A percentile compares a stretch with the other conserved stretches of the same genome.
Conservation (phyloP, 331 rosid genomes). For the Spiraea crenata region DNA sequence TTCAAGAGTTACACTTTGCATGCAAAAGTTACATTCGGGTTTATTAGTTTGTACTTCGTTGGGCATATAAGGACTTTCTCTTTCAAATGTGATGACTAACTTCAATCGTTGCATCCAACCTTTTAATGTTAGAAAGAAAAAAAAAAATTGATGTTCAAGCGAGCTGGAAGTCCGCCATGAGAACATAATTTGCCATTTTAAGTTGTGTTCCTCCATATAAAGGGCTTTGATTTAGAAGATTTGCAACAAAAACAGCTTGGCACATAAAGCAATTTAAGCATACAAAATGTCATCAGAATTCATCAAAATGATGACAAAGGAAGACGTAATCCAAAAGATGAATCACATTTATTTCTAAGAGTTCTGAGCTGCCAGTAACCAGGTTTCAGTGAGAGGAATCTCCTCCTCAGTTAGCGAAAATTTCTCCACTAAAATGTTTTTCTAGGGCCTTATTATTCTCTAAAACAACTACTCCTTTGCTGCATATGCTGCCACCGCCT, state of each 20-base stretch:
- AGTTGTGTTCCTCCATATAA: too few species aligned
- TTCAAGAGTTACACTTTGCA: too few species aligned
- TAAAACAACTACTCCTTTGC: conserved; percentile 14
- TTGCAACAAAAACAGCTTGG: neutral
- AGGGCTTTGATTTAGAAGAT: too few species aligned
- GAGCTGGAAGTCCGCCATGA: too few species aligned
- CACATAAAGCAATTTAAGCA: neutral
- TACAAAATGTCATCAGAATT: neutral
- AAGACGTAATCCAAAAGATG: conserved; percentile 20
- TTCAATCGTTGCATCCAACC: too few species aligned
- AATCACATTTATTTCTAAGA: conserved; percentile 15
- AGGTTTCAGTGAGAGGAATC: conserved; percentile 9
- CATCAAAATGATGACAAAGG: neutral
- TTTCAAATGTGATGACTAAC: too few species aligned
- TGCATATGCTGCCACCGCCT: conserved; percentile 5
- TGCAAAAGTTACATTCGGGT: too few species aligned
- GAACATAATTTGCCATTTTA: too few species aligned
- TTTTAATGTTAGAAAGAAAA: too few species aligned
- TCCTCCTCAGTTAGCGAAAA: conserved; percentile 24
- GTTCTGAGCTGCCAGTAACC: conserved; percentile 6
- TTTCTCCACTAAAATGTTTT: neutral
- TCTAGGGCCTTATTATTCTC: conserved; percentile 33
- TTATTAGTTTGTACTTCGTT: too few species aligned
- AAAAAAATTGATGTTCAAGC: too few species aligned
- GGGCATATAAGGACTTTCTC: too few species aligned